Percentiles rank a stretch among this genome's conserved stretches.
phyloP scores from a whole-genome alignment of 78 protist genomes.

The Emiliania huxleyi region DNA sequence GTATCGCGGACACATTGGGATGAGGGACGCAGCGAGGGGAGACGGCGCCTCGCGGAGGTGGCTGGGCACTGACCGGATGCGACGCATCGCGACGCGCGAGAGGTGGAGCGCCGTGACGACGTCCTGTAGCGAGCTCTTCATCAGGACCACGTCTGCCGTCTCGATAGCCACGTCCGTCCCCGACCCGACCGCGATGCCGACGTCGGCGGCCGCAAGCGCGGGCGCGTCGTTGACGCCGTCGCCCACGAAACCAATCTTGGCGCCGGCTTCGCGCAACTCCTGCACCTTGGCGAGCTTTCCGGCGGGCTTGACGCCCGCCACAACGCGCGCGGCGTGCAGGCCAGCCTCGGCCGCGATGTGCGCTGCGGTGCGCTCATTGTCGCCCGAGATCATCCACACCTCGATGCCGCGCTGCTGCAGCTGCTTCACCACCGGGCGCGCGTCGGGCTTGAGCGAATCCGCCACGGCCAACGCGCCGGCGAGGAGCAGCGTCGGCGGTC shows the following conservation, averaged over 20 bases:
- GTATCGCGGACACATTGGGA: no score
- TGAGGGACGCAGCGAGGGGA: no score
- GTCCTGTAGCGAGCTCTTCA: background rate
- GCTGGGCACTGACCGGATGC: constrained; percentile 39
- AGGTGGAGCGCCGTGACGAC: background rate
- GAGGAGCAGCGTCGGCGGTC: no score
- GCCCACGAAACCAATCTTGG: background rate
- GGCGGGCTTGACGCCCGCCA: background rate
- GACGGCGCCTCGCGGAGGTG: no score
- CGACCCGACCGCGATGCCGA: constrained; percentile 34
- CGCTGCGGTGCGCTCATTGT: constrained; percentile 61
- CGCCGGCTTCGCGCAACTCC: background rate
- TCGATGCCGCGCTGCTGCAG: constrained; percentile 30
- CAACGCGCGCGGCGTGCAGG: background rate
- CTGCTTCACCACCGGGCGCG: constrained; percentile 11
- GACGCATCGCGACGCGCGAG: background rate
- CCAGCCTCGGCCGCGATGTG: constrained; percentile 53
- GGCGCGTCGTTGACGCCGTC: constrained; percentile 42
- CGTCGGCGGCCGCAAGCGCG: constrained; percentile 32
- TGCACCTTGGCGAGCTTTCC: background rate
- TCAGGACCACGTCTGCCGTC: constrained; percentile 16
- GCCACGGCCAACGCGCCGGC: constrained; percentile 51
- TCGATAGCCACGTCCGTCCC: constrained; percentile 32
- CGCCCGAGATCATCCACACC: constrained; percentile 82
- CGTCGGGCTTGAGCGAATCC: constrained; percentile 50